These are phyloP conservation scores for Bretziella fagacearum DNA, from an alignment of 2,329 filamentous ascomycete species.

Conservation along the genomic window DNA sequence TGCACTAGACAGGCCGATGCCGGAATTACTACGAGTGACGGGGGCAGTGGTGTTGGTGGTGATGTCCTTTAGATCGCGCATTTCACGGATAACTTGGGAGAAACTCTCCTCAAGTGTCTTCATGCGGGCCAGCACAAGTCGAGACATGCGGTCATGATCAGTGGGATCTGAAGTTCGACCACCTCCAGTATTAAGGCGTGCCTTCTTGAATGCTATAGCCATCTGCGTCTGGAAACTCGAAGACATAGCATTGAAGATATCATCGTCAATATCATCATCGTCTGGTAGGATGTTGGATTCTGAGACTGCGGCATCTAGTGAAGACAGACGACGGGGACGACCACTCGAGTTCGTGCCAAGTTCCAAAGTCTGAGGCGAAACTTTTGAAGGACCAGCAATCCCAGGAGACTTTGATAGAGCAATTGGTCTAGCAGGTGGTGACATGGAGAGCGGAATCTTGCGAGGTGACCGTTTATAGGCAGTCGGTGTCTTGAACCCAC, in stretches of 20 bases:
- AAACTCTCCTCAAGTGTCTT: conserved; percentile 86
- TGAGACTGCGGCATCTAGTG: conserved; percentile 54
- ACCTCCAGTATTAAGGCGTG: conserved; percentile 34
- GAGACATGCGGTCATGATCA: conserved; percentile 52
- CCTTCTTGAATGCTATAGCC: conserved; percentile 47
- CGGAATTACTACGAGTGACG: conserved; percentile 35
- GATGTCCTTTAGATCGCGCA: conserved; percentile 42
- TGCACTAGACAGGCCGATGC: conserved; percentile 14
- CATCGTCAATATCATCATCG: conserved; percentile 27
- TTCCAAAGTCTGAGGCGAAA: conserved; percentile 6
- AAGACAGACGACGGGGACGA: conserved; percentile 33
- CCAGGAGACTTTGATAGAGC: conserved; percentile 24
- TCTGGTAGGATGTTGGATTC: conserved; percentile 48
- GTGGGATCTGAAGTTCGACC: conserved; percentile 22
- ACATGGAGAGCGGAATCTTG: conserved; percentile 22
- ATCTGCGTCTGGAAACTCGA: conserved; percentile 71
- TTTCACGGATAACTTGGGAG: conserved; percentile 66
- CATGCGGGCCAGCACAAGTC: conserved; percentile 76
- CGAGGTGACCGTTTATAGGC: conserved; percentile 31
- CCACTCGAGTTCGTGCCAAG: conserved; percentile 11
- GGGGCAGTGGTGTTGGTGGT: conserved; percentile 27
- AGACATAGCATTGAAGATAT: conserved; percentile 46
- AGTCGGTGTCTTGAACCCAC: conserved; percentile 24
- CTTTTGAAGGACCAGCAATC: conserved; percentile 7
- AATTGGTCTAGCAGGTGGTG: conserved; percentile 39